Base-by-base conservation (phyloP, 2,329 filamentous ascomycete genomes). In the Blumeriella jaapii region DNA sequence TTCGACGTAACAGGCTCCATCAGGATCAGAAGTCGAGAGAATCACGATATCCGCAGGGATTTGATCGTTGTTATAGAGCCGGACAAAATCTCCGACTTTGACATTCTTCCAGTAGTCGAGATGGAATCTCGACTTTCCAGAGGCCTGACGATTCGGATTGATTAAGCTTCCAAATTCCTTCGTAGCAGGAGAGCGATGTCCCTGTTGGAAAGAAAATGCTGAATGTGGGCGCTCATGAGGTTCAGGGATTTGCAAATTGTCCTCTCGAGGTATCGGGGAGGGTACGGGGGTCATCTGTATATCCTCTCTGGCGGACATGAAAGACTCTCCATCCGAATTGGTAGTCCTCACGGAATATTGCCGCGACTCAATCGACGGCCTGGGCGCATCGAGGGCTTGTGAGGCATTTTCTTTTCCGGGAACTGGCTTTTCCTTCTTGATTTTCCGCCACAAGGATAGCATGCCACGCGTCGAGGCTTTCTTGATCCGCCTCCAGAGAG, bases 221-320 rank as follows among this genome's bases (percentile, higher is more conserved):
- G 48, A 59, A 45, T 39, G 57, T 50, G 15, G 61, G 51, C 34
- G 60, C 49, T 27, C 54, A 53, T 26, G 58, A 11, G 40, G 33
- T 48, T 28, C 55, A 3, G 49, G 52, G 15, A 51, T 27, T 27
- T 46, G 31, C 11, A 51, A 31, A 2, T 53, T 54, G 31, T 51
- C 46, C 50, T 20, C 58, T 55, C 62, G 53, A 2, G 78, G 78
- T 1, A 76, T 64, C 4, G 85, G 86, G 2, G 87, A 95, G 2
- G 82, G 78, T 12, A 98, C 87, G 1, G 89, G 87, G 0, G 87
- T 96, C 87, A 98, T 93, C 54, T 89, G 86, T 35, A 98, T 93
- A 16, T 82, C 82, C 39, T 82, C 76, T 23, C 65, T 64, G 13
- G 67, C 66, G 1, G 74, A 75, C 13, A 61, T 52, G 41, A 65